These are phyloP conservation scores for Chenopodium album DNA, from an alignment of 148 eudicot genomes.

Conservation along the genomic window DNA sequence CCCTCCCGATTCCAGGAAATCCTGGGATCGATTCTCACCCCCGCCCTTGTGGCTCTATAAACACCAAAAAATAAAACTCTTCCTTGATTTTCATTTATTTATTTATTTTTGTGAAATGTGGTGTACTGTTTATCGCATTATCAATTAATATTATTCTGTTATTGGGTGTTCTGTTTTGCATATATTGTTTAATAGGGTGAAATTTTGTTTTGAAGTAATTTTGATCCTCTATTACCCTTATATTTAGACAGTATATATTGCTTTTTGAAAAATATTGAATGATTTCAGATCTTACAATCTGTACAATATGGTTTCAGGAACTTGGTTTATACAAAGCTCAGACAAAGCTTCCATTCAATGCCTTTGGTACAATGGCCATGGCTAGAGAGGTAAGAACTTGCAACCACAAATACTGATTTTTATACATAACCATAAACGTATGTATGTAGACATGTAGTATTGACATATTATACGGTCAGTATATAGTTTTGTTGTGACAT, in stretches of 20 bases:
- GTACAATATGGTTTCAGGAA: slow-evolving; percentile 46
- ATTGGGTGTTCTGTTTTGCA: neutral
- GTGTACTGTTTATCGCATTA: too few relatives aligned
- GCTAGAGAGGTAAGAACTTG: slow-evolving; percentile 78
- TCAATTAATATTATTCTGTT: too few relatives aligned
- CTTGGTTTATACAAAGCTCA: slow-evolving; percentile 99
- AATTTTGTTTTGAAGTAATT: neutral
- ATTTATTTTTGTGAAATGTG: too few relatives aligned
- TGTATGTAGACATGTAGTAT: too few relatives aligned
- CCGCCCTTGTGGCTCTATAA: too few relatives aligned
- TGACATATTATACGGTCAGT: too few relatives aligned
- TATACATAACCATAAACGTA: too few relatives aligned
- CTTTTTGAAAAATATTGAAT: neutral
- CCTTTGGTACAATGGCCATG: slow-evolving; percentile 99
- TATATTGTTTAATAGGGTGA: neutral
- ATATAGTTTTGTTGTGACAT: neutral
- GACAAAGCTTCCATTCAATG: slow-evolving; percentile 96
- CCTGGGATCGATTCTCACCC: too few relatives aligned
- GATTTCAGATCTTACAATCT: neutral
- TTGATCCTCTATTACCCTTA: neutral
- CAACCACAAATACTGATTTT: neutral
- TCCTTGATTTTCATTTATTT: too few relatives aligned
- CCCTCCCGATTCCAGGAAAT: too few relatives aligned
- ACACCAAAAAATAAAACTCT: too few relatives aligned
- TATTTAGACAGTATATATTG: neutral